Percentiles rank a stretch among this genome's conserved stretches.
Conservation (phyloP, 73 alveolate species). For the Tetrahymena thermophila region DNA sequence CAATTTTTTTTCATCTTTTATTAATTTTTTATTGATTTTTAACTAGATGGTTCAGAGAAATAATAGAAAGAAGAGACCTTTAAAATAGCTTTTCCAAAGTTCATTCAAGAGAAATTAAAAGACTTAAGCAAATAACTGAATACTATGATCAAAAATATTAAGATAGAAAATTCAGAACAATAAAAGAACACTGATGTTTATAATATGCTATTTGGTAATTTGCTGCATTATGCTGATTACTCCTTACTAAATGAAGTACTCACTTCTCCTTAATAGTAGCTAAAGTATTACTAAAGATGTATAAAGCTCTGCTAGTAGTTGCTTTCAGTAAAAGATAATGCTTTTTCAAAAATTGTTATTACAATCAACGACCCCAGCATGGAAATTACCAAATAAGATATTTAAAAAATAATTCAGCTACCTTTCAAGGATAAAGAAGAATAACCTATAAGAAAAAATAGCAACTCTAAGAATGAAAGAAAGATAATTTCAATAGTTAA, state of each 20-base stretch:
- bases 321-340: background rate
- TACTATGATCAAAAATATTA: background rate
- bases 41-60: background rate
- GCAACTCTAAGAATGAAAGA: background rate
- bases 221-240: background rate
- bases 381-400: background rate
- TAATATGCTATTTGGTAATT: background rate
- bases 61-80: background rate
- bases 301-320: background rate
- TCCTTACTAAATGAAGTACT: background rate
- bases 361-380: background rate
- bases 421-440: background rate
- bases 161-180: background rate
- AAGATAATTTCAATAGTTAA: background rate
- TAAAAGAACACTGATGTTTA: background rate
- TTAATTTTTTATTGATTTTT: background rate
- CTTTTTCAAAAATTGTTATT: background rate
- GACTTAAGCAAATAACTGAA: background rate
- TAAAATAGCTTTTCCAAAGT: background rate
- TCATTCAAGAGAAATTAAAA: background rate
- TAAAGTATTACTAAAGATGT: background rate
- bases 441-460: background rate
- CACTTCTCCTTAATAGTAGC: background rate
- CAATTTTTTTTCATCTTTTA: background rate
- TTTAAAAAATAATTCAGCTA: background rate